Percentiles rank a stretch among this genome's conserved stretches.
Evolutionary conservation across 2,329 filamentous ascomycete species (phyloP).

Genomic region (Trichoderma breve): DNA sequence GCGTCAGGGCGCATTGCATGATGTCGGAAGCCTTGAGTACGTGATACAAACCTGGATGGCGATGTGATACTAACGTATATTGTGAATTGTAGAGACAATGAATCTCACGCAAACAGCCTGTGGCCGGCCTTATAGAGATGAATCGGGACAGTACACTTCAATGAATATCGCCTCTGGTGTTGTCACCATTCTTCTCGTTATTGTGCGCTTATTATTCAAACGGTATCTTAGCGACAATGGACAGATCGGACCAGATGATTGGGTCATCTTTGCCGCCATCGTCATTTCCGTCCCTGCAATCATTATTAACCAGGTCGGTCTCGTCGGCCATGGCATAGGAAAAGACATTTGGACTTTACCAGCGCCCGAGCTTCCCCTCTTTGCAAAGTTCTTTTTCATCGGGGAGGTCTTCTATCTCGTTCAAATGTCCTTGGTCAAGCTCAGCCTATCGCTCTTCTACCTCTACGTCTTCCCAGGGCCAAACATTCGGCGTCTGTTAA

Average conservation of each 20-base stretch:
- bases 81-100: neutral
- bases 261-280: slow-evolving; percentile 27
- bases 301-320: slow-evolving; percentile 26
- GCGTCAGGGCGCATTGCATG: neutral
- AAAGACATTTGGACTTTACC: slow-evolving; percentile 36
- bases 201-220: slow-evolving; percentile 23
- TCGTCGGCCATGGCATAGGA: slow-evolving; percentile 31
- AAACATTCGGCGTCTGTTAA: slow-evolving; percentile 32
- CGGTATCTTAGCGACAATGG: slow-evolving; percentile 30
- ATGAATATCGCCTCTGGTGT: slow-evolving; percentile 23
- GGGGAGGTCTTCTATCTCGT: slow-evolving; percentile 40
- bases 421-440: slow-evolving; percentile 39
- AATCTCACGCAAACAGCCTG: slow-evolving; percentile 12
- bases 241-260: slow-evolving; percentile 35
- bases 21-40: neutral
- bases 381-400: slow-evolving; percentile 33
- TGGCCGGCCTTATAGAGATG: slow-evolving; percentile 1
- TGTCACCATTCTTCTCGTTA: slow-evolving; percentile 23
- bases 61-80: neutral
- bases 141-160: neutral
- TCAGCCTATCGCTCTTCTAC: slow-evolving; percentile 44
- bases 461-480: slow-evolving; percentile 40
- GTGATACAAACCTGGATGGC: neutral
- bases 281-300: slow-evolving; percentile 25
- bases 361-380: slow-evolving; percentile 25